A percentile compares a stretch with the other conserved stretches of the same genome.
Evolutionary conservation across 257 asterid genomes (phyloP).

Genomic region (Oldenlandia corymbosa): DNA sequence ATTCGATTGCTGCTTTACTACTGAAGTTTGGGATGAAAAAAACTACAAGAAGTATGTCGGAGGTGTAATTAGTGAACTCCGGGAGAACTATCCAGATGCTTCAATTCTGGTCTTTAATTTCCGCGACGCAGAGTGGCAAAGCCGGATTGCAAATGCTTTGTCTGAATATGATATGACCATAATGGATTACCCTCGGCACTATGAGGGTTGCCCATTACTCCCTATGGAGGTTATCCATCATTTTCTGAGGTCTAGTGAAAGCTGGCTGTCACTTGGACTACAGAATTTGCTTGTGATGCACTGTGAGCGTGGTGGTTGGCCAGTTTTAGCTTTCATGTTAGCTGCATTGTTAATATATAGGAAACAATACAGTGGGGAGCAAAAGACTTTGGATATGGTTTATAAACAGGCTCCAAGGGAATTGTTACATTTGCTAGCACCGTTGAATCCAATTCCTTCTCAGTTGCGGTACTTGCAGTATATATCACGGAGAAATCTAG

Average conservation of each 20-base stretch:
- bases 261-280: slow-evolving; percentile 91
- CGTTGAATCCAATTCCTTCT: slow-evolving; percentile 88
- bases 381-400: slow-evolving; percentile 85
- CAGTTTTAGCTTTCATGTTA: slow-evolving; percentile 88
- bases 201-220: slow-evolving; percentile 88
- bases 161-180: slow-evolving; percentile 76
- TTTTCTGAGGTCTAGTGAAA: slow-evolving; percentile 82
- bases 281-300: slow-evolving; percentile 90
- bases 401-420: slow-evolving; percentile 92
- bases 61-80: slow-evolving; percentile 59
- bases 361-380: slow-evolving; percentile 79
- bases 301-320: slow-evolving; percentile 96
- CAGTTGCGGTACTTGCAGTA: slow-evolving; percentile 88
- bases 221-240: slow-evolving; percentile 95
- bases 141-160: slow-evolving; percentile 65
- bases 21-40: slow-evolving; percentile 62
- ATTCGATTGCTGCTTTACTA: slow-evolving; percentile 85
- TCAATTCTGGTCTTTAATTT: slow-evolving; percentile 82
- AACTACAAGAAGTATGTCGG: slow-evolving; percentile 70
- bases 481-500: slow-evolving; percentile 81
- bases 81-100: slow-evolving; percentile 69
- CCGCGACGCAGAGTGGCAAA: slow-evolving; percentile 56
- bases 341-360: slow-evolving; percentile 78
- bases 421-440: slow-evolving; percentile 68
- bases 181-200: slow-evolving; percentile 93